Evolutionary conservation across 257 asterid genomes (phyloP), one percentile per base, ranked within the genome.

Genomic region (Gardenia jasminoides): DNA sequence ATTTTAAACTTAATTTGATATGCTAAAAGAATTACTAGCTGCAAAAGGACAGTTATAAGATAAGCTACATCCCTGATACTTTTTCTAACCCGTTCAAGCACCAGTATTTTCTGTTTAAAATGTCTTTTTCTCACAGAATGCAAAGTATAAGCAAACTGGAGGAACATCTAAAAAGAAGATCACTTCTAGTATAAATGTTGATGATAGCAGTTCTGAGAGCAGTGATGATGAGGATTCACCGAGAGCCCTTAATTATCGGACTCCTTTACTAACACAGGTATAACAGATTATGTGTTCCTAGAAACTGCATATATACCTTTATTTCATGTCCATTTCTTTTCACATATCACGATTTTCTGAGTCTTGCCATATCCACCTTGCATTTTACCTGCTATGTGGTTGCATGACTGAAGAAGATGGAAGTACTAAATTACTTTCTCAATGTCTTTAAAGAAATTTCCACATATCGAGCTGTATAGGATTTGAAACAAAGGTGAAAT

Each of bases 241-340:
- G 12, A 80, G 85, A 78, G 78, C 94, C 24, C 85, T 93, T 13
- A 90, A 89, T 74, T 94, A 92, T 70, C 86, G 87, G 56, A 90
- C 97, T n/a, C 98, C 98, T 84, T 73, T 92, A 59, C 83, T 92
- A 85, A 94, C 97, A 26, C 98, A 94, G 97, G 98, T 92, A 76
- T 4, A 28, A 41, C 39, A 41, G 39, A 62, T 47, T 30, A 17
- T 28, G 46, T 22, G 12, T 43, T 17, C 78, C 4, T 39, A 74
- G 30, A 17, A 19, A 19, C 16, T 10, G 43, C 58, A 59, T 3
- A 0, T 39, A 19, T 6, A 7, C 44, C 15, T 24, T 7, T 54
- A 58, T 36, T 24, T 15, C 44, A 46, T 54, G 10, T 33, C 30
- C 70, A 58, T 44, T 61, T 24, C 41, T 36, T n/a, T 47, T 64